phyloP scores from a whole-genome alignment of 176 grass and related monocot genomes.

The Ampelocalamus luodianensis region DNA sequence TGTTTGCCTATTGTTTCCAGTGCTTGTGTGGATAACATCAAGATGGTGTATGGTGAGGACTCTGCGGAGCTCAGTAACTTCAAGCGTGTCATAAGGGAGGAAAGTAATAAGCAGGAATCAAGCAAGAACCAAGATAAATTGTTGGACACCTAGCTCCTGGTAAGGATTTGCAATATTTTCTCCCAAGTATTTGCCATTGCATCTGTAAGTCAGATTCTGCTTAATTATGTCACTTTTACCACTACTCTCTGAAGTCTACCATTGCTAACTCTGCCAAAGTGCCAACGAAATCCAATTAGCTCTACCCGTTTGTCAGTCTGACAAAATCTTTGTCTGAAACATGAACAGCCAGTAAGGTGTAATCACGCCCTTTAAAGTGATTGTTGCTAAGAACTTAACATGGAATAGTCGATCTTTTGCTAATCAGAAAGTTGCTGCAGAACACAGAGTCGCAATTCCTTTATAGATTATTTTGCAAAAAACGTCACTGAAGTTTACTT shows the following conservation, averaged over 20 bases:
- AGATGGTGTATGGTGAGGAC: too few species aligned
- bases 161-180: neutral
- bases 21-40: conserved; percentile 68
- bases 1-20: conserved; percentile 34
- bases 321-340: neutral
- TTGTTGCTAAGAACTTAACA: neutral
- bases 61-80: too few species aligned
- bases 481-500: too few species aligned
- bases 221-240: neutral
- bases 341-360: too few species aligned
- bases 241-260: too few species aligned
- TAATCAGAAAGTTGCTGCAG: neutral
- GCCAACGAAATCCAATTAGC: too few species aligned
- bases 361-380: neutral
- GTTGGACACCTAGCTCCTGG: neutral
- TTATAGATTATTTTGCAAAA: too few species aligned
- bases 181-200: neutral
- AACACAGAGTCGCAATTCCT: neutral
- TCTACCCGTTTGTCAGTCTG: neutral
- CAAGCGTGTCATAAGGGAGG: too few species aligned
- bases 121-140: too few species aligned
- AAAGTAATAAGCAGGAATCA: too few species aligned
- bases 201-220: conserved; percentile 15
- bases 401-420: neutral
- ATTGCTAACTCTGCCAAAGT: too few species aligned